These are phyloP conservation scores for Diaporthe sp. DNA, from an alignment of 2,329 filamentous ascomycete genomes.

Conservation along the genomic window DNA sequence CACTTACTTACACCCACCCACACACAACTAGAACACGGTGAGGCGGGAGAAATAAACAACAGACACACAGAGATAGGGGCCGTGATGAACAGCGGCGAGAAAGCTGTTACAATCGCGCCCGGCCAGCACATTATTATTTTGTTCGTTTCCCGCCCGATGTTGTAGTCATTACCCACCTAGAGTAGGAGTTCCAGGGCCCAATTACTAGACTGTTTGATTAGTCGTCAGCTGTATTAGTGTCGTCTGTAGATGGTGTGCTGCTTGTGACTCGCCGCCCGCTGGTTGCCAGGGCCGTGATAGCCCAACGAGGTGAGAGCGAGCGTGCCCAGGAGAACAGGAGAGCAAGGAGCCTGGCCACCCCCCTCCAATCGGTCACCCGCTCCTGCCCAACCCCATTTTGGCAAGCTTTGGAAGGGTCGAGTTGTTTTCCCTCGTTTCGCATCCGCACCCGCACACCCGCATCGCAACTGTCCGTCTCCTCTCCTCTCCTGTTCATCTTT, in stretches of 20 bases:
- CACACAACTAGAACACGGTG: background rate
- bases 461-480: conserved; percentile 35
- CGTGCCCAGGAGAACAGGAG: conserved; percentile 15
- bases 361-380: conserved; percentile 3
- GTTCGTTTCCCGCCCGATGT: background rate
- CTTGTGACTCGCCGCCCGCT: background rate
- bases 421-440: conserved; percentile 43
- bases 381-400: conserved; percentile 13
- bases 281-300: conserved; percentile 25
- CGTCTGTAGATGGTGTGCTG: conserved; percentile 20
- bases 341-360: background rate
- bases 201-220: background rate
- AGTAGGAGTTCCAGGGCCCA: background rate
- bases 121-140: conserved; percentile 1
- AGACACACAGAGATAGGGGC: background rate
- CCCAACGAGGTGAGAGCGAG: background rate
- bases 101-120: background rate
- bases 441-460: conserved; percentile 29
- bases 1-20: conserved; percentile 11
- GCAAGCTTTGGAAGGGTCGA: conserved; percentile 25
- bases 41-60: conserved; percentile 13
- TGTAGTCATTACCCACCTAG: background rate
- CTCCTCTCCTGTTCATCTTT: conserved; percentile 35
- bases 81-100: background rate
- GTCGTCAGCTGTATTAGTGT: conserved; percentile 15